Evolutionary conservation across 371 early-diverging fungal species (phyloP).

Genomic region (Sanchytrium tribonematis): DNA sequence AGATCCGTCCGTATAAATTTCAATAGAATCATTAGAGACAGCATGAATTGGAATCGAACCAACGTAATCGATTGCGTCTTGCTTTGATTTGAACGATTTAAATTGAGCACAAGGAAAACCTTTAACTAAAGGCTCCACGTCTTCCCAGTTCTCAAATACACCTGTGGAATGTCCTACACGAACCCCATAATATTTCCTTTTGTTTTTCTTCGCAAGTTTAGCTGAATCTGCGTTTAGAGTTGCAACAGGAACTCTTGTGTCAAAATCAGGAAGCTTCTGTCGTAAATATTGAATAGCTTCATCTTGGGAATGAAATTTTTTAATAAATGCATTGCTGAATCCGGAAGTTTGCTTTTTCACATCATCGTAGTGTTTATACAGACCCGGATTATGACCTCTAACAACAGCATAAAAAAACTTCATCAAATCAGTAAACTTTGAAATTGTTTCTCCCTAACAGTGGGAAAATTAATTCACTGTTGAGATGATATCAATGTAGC

Average conservation of each 20-base stretch:
- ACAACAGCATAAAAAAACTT: not conserved
- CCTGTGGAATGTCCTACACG: not conserved
- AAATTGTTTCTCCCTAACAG: slow-evolving; percentile 1
- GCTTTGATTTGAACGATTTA: not conserved
- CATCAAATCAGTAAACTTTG: not conserved
- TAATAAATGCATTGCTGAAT: not conserved
- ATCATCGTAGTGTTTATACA: not conserved
- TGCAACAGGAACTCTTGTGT: not conserved
- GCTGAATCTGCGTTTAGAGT: not conserved
- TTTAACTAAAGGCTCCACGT: not conserved
- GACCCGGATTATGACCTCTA: not conserved
- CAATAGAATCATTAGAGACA: not conserved
- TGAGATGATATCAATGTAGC: not conserved
- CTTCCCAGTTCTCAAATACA: not conserved
- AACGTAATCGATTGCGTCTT: not conserved
- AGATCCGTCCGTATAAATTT: not conserved
- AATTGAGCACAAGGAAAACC: not conserved
- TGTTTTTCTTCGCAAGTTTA: not conserved
- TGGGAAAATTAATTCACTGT: not conserved
- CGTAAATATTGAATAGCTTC: not conserved
- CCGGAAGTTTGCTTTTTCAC: not conserved
- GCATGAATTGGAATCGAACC: too few relatives aligned
- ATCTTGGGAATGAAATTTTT: not conserved
- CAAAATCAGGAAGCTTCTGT: not conserved
- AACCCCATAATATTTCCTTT: not conserved